These are phyloP conservation scores for Penicillium flavigenum DNA, from an alignment of 495 filamentous ascomycete genomes.

Conservation along the genomic window DNA sequence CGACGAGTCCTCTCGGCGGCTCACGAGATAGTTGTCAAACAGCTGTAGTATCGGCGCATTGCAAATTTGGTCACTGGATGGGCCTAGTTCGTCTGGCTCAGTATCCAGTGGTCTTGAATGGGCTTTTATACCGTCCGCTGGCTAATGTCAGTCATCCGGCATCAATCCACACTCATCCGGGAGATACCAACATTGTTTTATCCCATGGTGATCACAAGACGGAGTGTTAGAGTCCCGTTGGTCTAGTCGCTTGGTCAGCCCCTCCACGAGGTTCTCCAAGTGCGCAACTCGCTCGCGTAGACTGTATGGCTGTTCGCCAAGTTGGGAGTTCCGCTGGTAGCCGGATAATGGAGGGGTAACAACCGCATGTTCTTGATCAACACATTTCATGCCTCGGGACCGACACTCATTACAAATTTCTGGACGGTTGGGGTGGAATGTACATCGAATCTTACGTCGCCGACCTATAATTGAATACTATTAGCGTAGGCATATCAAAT, in stretches of 20 bases:
- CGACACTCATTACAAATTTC: conserved; percentile 41
- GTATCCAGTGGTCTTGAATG: conserved; percentile 13
- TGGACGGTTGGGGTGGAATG: conserved; percentile 29
- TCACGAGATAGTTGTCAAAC: conserved; percentile 43
- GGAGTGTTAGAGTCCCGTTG: conserved; percentile 9
- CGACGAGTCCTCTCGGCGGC: conserved; percentile 29
- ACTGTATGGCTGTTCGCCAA: conserved; percentile 34
- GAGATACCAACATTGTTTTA: conserved; percentile 2
- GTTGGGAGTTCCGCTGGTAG: conserved; percentile 5
- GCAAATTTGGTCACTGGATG: conserved; percentile 32
- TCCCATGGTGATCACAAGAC: conserved; percentile 8
- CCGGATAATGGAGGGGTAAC: conserved; percentile 6
- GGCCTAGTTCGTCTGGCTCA: conserved; percentile 24
- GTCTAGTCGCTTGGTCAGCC: conserved; percentile 29
- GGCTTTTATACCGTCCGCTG: conserved; percentile 7
- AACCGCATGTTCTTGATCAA: conserved; percentile 32
- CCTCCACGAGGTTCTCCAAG: conserved; percentile 36
- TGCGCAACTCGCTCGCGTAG: conserved; percentile 40
- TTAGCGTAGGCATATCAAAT: not conserved
- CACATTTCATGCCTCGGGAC: conserved; percentile 33
- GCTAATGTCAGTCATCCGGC: not conserved
- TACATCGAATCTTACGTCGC: conserved; percentile 45
- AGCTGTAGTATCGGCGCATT: conserved; percentile 43
- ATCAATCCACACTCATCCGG: not conserved
- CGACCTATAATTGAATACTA: conserved; percentile 26